phyloP scores from a whole-genome alignment of 306 rosid genomes.

The Quillaja saponaria region DNA sequence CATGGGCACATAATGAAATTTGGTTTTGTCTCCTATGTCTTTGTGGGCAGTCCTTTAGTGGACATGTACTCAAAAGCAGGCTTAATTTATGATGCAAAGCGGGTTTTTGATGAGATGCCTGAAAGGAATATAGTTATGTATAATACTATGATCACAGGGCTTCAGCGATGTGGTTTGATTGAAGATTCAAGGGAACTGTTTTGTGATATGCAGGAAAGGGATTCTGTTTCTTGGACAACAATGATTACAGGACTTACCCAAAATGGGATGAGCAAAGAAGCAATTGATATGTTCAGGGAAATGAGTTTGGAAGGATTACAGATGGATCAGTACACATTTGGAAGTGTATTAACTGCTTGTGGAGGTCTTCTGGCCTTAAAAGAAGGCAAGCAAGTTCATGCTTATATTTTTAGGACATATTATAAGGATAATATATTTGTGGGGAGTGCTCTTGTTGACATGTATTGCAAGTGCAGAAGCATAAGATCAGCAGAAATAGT shows the following conservation, averaged over 20 bases:
- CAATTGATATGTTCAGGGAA: conserved; percentile 50
- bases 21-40: conserved; percentile 64
- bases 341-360: conserved; percentile 85
- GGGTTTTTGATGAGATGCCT: conserved; percentile 53
- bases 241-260: conserved; percentile 75
- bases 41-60: conserved; percentile 84
- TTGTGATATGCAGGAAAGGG: conserved; percentile 60
- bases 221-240: conserved; percentile 82
- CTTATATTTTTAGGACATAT: conserved; percentile 64
- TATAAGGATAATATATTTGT: conserved; percentile 69
- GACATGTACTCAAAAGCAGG: conserved; percentile 79
- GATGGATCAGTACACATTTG: conserved; percentile 86
- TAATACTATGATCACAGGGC: conserved; percentile 70
- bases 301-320: conserved; percentile 58
- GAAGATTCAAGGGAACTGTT: conserved; percentile 57
- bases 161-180: conserved; percentile 59
- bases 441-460: conserved; percentile 89
- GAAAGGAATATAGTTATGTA: conserved; percentile 74
- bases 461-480: conserved; percentile 83
- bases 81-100: conserved; percentile 52
- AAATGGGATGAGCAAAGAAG: conserved; percentile 65
- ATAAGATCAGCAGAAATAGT: conserved; percentile 68
- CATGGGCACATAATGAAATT: conserved; percentile 76
- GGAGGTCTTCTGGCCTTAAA: conserved; percentile 62
- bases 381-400: conserved; percentile 85